Evolutionary conservation across 2,329 filamentous ascomycete genomes (phyloP), one percentile per base, ranked within the genome.

Genomic region (Cladosporium halotolerans): DNA sequence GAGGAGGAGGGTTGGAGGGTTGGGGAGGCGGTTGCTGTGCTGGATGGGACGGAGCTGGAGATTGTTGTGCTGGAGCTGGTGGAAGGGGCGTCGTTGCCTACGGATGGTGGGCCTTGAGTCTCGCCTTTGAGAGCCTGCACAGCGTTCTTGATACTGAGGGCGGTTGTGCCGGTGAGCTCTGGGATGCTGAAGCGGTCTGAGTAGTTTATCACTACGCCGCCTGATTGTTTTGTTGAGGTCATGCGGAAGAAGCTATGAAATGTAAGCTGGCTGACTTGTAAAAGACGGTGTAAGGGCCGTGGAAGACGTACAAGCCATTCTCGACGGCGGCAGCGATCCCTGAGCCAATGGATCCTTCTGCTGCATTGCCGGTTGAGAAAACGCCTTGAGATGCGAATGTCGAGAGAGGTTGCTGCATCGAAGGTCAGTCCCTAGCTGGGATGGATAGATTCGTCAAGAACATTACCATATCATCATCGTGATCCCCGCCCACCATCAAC

Each of bases 151-250:
- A 79, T 68, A 28, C 62, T 64, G 2, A 73, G 56, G 2, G 76
- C 70, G 61, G 84, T 84, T 5, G 70, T 70, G 33, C 83, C 83
- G 2, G 77, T 83, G 83, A 87, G 86, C 58, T 76, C 77, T 8
- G 73, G 73, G 49, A 86, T 71, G n/a, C 79, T 77, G 69, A 88
- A 88, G 56, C 83, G 82, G 47, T 72, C 62, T 10, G 83, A 85
- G 65, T 77, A 86, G 62, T 79, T 82, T 53, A 76, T 78, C 14
- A 82, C 71, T 3, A 75, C 77, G 31, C 78, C 78, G 31, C 80
- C 78, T 11, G 74, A 73, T 16, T 74, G 72, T 4, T 74, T 76
- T 4, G 75, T 73, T 11, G 81, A 78, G 54, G 79, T 70, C 67
- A 86, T 82, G 57, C 79, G 77, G 13, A 83, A 66, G 66, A 81